Percentiles rank a stretch among this genome's conserved stretches.
These are phyloP conservation scores for Galerina marginata DNA, from an alignment of 768 basidiomycete species.

Conservation along the genomic window DNA sequence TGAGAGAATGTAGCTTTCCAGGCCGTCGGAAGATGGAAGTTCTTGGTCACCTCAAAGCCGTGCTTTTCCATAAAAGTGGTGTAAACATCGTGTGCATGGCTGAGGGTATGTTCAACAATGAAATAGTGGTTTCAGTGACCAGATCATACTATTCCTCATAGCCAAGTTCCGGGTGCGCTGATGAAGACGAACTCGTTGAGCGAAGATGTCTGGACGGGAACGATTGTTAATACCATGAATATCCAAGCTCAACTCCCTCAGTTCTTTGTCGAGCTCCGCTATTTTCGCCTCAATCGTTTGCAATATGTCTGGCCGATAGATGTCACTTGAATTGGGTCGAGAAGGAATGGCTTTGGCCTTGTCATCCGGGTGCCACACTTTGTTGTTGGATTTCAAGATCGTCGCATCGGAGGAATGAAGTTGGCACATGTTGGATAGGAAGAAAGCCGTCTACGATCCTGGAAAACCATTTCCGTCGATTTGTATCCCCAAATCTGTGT, in stretches of 20 bases:
- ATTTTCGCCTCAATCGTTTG: slow-evolving; percentile 65
- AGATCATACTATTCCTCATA: slow-evolving; percentile 67
- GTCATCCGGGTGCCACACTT: slow-evolving; percentile 53
- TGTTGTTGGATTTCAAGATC: slow-evolving; percentile 8
- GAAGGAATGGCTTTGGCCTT: slow-evolving; percentile 27
- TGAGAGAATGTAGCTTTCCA: slow-evolving; percentile 74
- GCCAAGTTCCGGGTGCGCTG: slow-evolving; percentile 73
- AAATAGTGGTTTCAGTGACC: background rate
- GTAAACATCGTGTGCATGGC: slow-evolving; percentile 73
- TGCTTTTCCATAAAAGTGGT: slow-evolving; percentile 69
- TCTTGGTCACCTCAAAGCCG: slow-evolving; percentile 66
- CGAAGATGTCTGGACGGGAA: background rate
- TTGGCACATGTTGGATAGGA: slow-evolving; percentile 33
- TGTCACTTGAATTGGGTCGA: slow-evolving; percentile 34
- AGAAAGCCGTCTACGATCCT: slow-evolving; percentile 16
- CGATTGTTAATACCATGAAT: slow-evolving; percentile 60
- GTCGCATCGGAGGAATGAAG: slow-evolving; percentile 20
- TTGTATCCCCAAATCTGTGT: background rate
- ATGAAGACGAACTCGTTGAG: background rate
- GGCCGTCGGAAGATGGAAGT: slow-evolving; percentile 72
- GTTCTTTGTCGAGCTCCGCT: slow-evolving; percentile 53
- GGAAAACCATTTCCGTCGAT: background rate
- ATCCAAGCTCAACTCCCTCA: slow-evolving; percentile 68
- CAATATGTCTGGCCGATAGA: slow-evolving; percentile 64
- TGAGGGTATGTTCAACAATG: slow-evolving; percentile 27